Percentiles rank a stretch among this genome's conserved stretches.
Evolutionary conservation across 2,329 filamentous ascomycete genomes (phyloP).

Genomic region (Pestalotiopsis sp.): DNA sequence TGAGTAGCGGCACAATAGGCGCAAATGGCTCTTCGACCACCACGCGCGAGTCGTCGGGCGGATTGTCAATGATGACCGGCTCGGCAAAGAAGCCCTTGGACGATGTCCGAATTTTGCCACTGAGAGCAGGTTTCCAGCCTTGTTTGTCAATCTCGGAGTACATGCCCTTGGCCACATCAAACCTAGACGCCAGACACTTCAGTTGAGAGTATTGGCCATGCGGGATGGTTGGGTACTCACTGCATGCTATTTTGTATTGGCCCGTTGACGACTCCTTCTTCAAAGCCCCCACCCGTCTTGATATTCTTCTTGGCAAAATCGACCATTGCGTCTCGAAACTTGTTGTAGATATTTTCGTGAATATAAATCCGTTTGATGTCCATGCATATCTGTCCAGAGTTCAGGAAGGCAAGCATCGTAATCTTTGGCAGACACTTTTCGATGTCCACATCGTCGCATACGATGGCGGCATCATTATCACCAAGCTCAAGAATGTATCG

Average conservation of each 20-base stretch:
- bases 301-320: constrained; percentile 39
- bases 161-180: constrained; percentile 49
- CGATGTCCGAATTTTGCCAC: constrained; percentile 36
- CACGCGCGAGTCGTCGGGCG: constrained; percentile 55
- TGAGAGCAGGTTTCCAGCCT: constrained; percentile 45
- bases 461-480: constrained; percentile 62
- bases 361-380: constrained; percentile 54
- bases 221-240: constrained; percentile 52
- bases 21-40: constrained; percentile 56
- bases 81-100: constrained; percentile 54
- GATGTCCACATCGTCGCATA: constrained; percentile 58
- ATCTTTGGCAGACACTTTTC: constrained; percentile 17
- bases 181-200: constrained; percentile 14
- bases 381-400: constrained; percentile 10
- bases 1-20: constrained; percentile 46
- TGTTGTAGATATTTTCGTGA: constrained; percentile 50
- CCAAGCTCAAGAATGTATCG: constrained; percentile 61
- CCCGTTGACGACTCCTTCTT: constrained; percentile 43
- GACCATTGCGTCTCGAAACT: constrained; percentile 42
- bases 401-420: constrained; percentile 3
- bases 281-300: constrained; percentile 31
- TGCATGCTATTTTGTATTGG: constrained; percentile 66
- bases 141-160: constrained; percentile 48
- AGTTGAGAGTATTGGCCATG: background rate
- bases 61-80: constrained; percentile 62